phyloP scores from a whole-genome alignment of 1,284 basidiomycete genomes.

The Ganoderma sinense region DNA sequence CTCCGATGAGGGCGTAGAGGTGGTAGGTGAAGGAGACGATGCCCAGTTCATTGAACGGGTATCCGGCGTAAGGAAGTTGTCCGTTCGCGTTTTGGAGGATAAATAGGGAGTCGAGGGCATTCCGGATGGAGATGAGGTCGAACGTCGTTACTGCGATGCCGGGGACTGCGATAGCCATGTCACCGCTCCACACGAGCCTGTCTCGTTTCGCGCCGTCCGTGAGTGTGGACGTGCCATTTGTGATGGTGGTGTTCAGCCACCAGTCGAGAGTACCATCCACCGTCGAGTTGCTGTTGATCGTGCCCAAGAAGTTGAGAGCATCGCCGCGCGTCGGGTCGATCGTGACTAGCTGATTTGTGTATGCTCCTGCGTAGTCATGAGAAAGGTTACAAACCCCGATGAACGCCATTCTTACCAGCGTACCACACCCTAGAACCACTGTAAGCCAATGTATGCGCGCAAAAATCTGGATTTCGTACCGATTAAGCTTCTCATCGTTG shows the following conservation, averaged over 20 bases:
- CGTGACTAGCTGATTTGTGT: constrained; percentile 26
- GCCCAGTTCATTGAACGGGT: constrained; percentile 20
- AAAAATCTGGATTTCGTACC: constrained; percentile 3
- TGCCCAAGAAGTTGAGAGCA: constrained; percentile 7
- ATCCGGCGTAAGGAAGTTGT: constrained; percentile 5
- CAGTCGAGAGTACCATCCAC: constrained; percentile 17
- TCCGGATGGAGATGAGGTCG: constrained; percentile 28
- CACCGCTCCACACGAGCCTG: constrained; percentile 30
- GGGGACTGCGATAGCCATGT: constrained; percentile 29
- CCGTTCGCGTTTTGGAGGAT: constrained; percentile 18
- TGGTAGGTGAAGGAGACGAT: constrained; percentile 29
- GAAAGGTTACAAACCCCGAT: background rate
- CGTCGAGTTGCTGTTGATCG: background rate
- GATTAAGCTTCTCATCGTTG: constrained; percentile 28
- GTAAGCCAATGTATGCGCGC: background rate
- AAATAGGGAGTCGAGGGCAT: constrained; percentile 27
- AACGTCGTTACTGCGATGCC: constrained; percentile 26
- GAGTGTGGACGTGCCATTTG: constrained; percentile 11
- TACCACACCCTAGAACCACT: constrained; percentile 22
- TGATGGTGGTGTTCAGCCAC: constrained; percentile 21
- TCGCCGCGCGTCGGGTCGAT: constrained; percentile 24
- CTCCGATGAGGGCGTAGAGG: constrained; percentile 27
- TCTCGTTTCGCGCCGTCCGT: constrained; percentile 30
- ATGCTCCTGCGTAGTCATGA: constrained; percentile 18
- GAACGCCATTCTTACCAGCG: constrained; percentile 15